These are phyloP conservation scores for Amylostereum areolatum DNA, from an alignment of 1,284 basidiomycete species.

Conservation along the genomic window DNA sequence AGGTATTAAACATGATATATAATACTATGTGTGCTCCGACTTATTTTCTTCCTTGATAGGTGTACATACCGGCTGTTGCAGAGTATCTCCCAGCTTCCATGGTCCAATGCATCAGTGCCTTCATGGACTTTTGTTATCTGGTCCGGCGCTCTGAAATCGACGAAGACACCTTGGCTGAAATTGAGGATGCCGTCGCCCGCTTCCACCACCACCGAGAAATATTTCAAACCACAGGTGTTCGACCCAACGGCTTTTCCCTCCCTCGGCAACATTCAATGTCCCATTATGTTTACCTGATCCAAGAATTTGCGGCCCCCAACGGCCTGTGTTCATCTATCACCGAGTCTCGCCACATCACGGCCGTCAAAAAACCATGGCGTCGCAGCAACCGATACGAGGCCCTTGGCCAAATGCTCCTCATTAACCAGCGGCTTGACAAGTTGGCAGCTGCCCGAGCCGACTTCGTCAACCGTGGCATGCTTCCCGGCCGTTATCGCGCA, in stretches of 20 bases:
- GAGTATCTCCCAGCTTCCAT: slow-evolving; percentile 14
- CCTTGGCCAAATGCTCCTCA: slow-evolving; percentile 18
- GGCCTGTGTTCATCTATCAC: slow-evolving; percentile 20
- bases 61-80: slow-evolving; percentile 16
- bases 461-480: neutral
- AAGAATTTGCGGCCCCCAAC: slow-evolving; percentile 15
- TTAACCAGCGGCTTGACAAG: slow-evolving; percentile 14
- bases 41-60: too few relatives aligned
- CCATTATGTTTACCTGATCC: slow-evolving; percentile 13
- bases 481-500: neutral
- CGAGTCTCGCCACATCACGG: slow-evolving; percentile 19
- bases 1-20: neutral
- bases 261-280: slow-evolving; percentile 16
- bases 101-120: slow-evolving; percentile 9
- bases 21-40: too few relatives aligned
- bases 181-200: slow-evolving; percentile 5
- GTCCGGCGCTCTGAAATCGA: slow-evolving; percentile 5
- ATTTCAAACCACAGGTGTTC: slow-evolving; percentile 12
- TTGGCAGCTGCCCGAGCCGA: neutral
- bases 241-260: slow-evolving; percentile 12
- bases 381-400: slow-evolving; percentile 13
- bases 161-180: neutral
- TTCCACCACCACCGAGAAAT: slow-evolving; percentile 11
- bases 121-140: slow-evolving; percentile 18
- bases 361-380: slow-evolving; percentile 20